Evolutionary conservation across 768 basidiomycete genomes (phyloP), one percentile per base, ranked within the genome.

Genomic region (Trametes sanguinea): DNA sequence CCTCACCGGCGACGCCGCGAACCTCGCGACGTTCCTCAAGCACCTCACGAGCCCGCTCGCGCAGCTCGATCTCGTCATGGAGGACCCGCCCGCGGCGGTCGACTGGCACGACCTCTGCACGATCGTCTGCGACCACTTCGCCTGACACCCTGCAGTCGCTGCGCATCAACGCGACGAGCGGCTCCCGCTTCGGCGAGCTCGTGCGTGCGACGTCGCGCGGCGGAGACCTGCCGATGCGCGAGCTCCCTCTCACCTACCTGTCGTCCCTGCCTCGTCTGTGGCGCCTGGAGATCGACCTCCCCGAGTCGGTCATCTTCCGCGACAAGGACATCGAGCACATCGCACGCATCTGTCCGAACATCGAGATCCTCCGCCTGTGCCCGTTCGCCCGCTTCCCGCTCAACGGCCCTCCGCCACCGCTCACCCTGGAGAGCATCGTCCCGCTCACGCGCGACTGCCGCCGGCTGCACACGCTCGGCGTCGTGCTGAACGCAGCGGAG

Each of bases 101-200:
- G 89, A 92, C 68, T 92, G 90, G 90, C 85, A 84, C 62, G 85
- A 90, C 64, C 78, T 92, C 17, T 88, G 84, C 44, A 75, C 74
- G 48, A 69, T 88, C 68, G 79, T 92, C 54, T 85, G 81, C 66
- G 84, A 89, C 64, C 76, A 81, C 65, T 89, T 90, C 67, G 78
- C 81, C 13, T n/a, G 72, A 78, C 48, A 81, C 84, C 13, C 76
- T 92, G 54, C 81, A 84, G 67, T 81, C 83, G 9, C 73, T 92
- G 63, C 81, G 82, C 57, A 80, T 92, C 64, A 75, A 80, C 27
- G 87, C 89, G 6, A 86, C 85, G 0, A 85, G 88, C 16, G 82
- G 87, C 27, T 85, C 85, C n/a, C 84, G 90, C 57, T 95, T 92
- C 78, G 81, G 83, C 4, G 92, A 95, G 64, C 82, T 95, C 48